phyloP scores from a whole-genome alignment of 805 yeast species.

The Tetrapisispora pingtungensis region DNA sequence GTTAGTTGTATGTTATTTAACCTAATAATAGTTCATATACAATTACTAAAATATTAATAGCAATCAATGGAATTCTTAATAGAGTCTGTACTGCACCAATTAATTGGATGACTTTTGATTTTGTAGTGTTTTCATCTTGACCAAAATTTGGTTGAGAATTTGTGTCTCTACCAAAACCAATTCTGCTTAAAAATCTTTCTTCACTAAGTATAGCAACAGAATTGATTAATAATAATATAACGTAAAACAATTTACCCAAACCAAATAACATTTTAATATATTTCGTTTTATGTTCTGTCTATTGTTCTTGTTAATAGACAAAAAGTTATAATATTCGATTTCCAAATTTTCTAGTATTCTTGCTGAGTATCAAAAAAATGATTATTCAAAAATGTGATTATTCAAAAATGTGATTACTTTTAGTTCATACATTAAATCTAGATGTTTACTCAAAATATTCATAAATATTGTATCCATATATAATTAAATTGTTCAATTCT shows the following conservation, averaged over 20 bases:
- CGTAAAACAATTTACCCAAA: constrained; percentile 48
- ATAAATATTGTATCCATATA: no score
- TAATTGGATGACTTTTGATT: constrained; percentile 49
- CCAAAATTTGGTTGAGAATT: constrained; percentile 37
- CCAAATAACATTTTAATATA: constrained; percentile 40
- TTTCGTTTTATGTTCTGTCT: no score
- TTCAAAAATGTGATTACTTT: no score
- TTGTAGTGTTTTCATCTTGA: constrained; percentile 39
- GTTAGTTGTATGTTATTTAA: constrained; percentile 18
- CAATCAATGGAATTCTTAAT: constrained; percentile 65
- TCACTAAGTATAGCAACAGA: constrained; percentile 73
- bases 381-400: no score
- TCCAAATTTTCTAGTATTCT: no score
- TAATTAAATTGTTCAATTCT: no score
- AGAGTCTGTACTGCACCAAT: constrained; percentile 69
- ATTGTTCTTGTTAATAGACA: no score
- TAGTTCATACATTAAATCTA: no score
- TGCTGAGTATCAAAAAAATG: no score
- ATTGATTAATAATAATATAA: constrained; percentile 48
- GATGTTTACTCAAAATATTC: no score
- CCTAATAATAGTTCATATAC: constrained; percentile 63
- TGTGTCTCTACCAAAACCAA: constrained; percentile 37
- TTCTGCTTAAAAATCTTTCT: constrained; percentile 65
- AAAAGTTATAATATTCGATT: no score
- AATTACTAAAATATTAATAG: constrained; percentile 54